Conservation (phyloP, 805 yeast genomes). For the Candida peoriensis region DNA sequence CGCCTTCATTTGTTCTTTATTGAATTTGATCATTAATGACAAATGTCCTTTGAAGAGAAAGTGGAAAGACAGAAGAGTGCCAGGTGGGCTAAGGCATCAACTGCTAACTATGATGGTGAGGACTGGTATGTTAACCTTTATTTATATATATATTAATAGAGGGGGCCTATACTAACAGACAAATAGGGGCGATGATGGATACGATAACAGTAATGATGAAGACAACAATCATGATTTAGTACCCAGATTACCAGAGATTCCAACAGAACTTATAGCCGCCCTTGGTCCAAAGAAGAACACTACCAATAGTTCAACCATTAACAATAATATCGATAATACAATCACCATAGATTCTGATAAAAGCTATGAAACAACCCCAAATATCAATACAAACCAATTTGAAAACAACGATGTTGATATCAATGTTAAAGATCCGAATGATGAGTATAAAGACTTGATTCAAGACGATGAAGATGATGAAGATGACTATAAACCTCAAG, state of each 20-base stretch:
- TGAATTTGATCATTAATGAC: no score
- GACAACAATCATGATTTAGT: background rate
- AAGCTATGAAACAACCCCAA: constrained; percentile 6
- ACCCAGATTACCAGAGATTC: constrained; percentile 4
- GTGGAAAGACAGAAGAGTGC: constrained; percentile 34
- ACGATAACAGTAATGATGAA: constrained; percentile 5
- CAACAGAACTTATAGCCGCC: background rate
- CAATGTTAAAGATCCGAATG: constrained; percentile 5
- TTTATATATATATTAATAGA: background rate
- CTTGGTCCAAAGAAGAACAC: background rate
- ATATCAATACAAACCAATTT: constrained; percentile 1
- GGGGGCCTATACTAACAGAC: constrained; percentile 2
- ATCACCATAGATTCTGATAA: background rate
- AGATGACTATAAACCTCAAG: constrained; percentile 17
- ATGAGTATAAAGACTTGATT: constrained; percentile 11
- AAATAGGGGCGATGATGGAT: constrained; percentile 17
- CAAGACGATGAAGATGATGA: constrained; percentile 21
- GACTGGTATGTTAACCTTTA: constrained; percentile 28
- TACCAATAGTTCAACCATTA: constrained; percentile 1
- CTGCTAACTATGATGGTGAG: constrained; percentile 36
- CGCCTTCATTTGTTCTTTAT: no score
- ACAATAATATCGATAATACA: background rate
- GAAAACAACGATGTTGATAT: constrained; percentile 5
- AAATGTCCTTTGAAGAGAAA: constrained; percentile 15
- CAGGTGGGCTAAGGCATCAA: constrained; percentile 37